Conservation (phyloP, 768 basidiomycete genomes). For the Coprinopsis strossmayeri region DNA sequence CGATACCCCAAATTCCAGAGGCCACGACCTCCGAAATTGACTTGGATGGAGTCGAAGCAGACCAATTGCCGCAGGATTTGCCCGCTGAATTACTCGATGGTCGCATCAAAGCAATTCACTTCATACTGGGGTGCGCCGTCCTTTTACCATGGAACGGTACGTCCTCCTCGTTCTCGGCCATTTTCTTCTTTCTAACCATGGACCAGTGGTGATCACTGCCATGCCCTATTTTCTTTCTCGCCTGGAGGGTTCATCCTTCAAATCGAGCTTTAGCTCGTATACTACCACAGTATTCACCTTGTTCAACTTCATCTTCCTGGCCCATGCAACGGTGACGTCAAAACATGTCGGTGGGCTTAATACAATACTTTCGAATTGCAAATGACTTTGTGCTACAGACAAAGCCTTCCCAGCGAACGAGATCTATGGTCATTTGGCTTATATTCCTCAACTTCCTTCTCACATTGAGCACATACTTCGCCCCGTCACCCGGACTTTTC, state of each 20-base stretch:
- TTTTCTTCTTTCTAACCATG: not conserved
- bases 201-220: conserved; percentile 76
- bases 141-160: conserved; percentile 89
- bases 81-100: conserved; percentile 24
- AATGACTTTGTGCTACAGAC: conserved; percentile 31
- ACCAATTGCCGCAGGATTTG: conserved; percentile 8
- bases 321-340: conserved; percentile 64
- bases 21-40: conserved; percentile 8
- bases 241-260: conserved; percentile 51
- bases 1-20: conserved; percentile 14
- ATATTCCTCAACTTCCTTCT: conserved; percentile 51
- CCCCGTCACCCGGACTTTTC: conserved; percentile 47
- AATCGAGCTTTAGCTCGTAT: conserved; percentile 58
- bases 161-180: conserved; percentile 13
- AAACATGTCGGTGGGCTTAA: conserved; percentile 52
- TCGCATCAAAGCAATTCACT: conserved; percentile 57
- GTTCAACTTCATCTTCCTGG: conserved; percentile 63
- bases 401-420: conserved; percentile 53
- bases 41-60: conserved; percentile 4
- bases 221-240: conserved; percentile 76
- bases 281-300: conserved; percentile 58
- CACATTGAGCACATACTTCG: conserved; percentile 59
- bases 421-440: conserved; percentile 43
- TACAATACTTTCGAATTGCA: not conserved
- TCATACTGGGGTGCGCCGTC: conserved; percentile 71